These are phyloP conservation scores for Glebionis coronaria DNA, from an alignment of 129 eudicot species.

Conservation along the genomic window DNA sequence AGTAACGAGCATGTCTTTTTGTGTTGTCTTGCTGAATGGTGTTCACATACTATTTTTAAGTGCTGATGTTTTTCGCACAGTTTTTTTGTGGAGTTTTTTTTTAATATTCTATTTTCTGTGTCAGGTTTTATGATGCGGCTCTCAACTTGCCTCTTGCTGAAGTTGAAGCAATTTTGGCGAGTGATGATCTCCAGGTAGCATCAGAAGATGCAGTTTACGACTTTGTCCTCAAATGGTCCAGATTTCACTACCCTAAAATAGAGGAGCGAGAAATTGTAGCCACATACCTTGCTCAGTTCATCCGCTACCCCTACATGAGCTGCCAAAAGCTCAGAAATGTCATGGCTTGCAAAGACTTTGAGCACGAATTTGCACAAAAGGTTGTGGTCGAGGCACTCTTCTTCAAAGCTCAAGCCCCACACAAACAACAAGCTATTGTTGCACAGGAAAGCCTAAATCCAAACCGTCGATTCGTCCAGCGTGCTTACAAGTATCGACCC, in stretches of 20 bases:
- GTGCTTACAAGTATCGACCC: conserved; percentile 86
- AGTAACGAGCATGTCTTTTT: not conserved
- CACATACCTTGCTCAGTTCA: conserved; percentile 62
- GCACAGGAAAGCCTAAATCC: conserved; percentile 46
- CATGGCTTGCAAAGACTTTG: conserved; percentile 70
- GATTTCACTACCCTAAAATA: conserved; percentile 50
- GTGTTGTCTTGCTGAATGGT: not conserved
- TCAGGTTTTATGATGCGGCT: conserved; percentile 66
- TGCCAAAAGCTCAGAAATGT: conserved; percentile 73
- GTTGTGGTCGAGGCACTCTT: conserved; percentile 75
- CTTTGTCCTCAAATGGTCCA: conserved; percentile 65
- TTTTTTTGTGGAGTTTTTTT: too few relatives aligned
- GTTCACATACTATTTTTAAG: not conserved
- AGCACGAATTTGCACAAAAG: conserved; percentile 62
- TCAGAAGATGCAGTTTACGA: conserved; percentile 88
- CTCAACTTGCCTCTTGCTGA: conserved; percentile 70
- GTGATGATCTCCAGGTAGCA: conserved; percentile 79
- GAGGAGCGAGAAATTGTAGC: conserved; percentile 76
- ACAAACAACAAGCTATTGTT: conserved; percentile 57
- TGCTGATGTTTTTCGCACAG: not conserved
- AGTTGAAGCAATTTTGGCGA: conserved; percentile 61
- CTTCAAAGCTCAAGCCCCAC: conserved; percentile 80
- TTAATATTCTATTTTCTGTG: too few relatives aligned
- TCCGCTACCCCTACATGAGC: conserved; percentile 86
- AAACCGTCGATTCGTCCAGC: conserved; percentile 48